A percentile compares a stretch with the other conserved stretches of the same genome.
Evolutionary conservation across 306 rosid species (phyloP).

Genomic region (Ochetophila trinervis): DNA sequence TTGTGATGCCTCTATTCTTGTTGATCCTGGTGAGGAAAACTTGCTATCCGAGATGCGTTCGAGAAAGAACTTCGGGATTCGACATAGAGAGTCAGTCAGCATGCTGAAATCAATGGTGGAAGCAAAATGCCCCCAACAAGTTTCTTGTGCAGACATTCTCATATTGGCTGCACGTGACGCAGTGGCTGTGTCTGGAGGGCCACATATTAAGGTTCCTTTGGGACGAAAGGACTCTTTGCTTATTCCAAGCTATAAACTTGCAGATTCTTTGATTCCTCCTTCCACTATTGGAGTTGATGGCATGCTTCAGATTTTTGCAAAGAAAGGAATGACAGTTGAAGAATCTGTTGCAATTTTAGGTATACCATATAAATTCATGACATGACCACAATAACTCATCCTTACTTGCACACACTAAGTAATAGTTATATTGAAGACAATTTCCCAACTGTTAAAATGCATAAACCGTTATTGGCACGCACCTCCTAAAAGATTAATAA

Average conservation of each 20-base stretch:
- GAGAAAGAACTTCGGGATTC: constrained; percentile 24
- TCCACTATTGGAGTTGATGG: constrained; percentile 24
- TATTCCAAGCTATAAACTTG: constrained; percentile 19
- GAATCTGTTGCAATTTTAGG: constrained; percentile 38
- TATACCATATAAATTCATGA: background rate
- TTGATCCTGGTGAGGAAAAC: constrained; percentile 9
- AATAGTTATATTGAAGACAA: too few species aligned
- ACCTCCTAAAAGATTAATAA: too few species aligned
- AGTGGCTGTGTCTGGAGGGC: constrained; percentile 30
- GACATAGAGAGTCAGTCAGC: constrained; percentile 22
- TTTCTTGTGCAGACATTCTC: constrained; percentile 39
- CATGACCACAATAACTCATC: background rate
- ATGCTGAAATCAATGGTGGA: constrained; percentile 27
- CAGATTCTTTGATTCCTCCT: constrained; percentile 28
- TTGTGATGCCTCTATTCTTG: constrained; percentile 36
- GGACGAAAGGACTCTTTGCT: constrained; percentile 30
- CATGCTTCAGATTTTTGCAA: constrained; percentile 29
- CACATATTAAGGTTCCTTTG: constrained; percentile 26
- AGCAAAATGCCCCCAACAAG: constrained; percentile 27
- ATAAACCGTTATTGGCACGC: too few species aligned
- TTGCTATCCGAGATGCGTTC: constrained; percentile 23
- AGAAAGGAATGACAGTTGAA: constrained; percentile 27
- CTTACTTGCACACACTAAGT: background rate
- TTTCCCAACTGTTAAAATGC: too few species aligned
- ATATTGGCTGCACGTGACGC: constrained; percentile 38